A percentile compares a stretch with the other conserved stretches of the same genome.
These are phyloP conservation scores for Gracilariopsis chorda DNA, from an alignment of 23 red algal genomes.

Conservation along the genomic window DNA sequence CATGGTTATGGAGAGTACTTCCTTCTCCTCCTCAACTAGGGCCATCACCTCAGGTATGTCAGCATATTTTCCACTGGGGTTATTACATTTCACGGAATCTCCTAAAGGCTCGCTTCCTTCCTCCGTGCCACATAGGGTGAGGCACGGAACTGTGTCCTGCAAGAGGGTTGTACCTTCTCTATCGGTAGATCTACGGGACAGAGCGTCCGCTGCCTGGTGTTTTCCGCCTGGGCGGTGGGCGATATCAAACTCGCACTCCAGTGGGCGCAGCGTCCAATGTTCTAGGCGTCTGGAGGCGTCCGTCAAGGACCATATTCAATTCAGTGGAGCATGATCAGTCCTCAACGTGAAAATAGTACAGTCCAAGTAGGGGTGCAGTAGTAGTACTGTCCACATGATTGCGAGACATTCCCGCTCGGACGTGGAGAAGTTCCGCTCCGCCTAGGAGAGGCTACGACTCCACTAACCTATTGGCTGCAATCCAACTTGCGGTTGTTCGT, in stretches of 20 bases:
- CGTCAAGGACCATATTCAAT: not conserved
- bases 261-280: not conserved
- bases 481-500: not conserved
- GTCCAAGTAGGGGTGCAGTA: slow-evolving; percentile 11
- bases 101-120: not conserved
- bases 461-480: slow-evolving; percentile 11
- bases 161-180: not conserved
- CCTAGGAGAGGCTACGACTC: not conserved
- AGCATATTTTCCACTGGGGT: not conserved
- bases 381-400: slow-evolving; percentile 12
- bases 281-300: not conserved
- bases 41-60: not conserved
- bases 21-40: not conserved
- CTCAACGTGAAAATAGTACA: not conserved
- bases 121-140: not conserved
- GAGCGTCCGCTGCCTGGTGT: slow-evolving; percentile 2
- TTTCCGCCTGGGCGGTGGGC: not conserved
- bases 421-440: not conserved
- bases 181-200: slow-evolving; percentile 10
- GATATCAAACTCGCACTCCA: slow-evolving; percentile 45
- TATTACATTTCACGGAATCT: not conserved
- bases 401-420: not conserved
- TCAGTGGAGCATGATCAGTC: not conserved
- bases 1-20: not conserved
- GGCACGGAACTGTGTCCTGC: not conserved